Conservation (phyloP, 2,329 filamentous ascomycete genomes). For the Aspergillus oerlinghausenensis region DNA sequence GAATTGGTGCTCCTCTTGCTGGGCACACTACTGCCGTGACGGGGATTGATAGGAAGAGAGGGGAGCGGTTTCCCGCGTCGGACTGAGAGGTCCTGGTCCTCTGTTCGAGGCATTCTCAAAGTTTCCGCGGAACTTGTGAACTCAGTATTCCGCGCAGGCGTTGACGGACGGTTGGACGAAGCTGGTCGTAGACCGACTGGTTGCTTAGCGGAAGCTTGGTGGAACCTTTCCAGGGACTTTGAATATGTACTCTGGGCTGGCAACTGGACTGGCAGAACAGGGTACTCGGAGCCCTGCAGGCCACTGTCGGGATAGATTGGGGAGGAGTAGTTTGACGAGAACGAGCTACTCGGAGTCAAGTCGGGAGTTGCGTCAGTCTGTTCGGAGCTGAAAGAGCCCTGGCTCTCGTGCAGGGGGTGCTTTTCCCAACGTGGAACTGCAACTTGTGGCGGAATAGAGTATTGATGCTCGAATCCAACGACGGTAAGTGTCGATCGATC, state of each 20-base stretch:
- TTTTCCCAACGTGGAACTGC: conserved; percentile 19
- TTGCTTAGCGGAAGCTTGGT: conserved; percentile 19
- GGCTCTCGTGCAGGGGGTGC: conserved; percentile 23
- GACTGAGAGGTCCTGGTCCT: conserved; percentile 22
- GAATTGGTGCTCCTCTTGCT: conserved; percentile 22
- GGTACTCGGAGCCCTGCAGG: conserved; percentile 24
- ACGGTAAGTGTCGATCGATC: conserved; percentile 29
- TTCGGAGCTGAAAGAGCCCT: conserved; percentile 32
- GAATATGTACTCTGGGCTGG: conserved; percentile 17
- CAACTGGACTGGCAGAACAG: conserved; percentile 10
- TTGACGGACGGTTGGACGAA: conserved; percentile 19
- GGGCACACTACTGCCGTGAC: conserved; percentile 14
- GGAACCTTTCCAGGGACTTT: conserved; percentile 18
- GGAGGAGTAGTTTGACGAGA: conserved; percentile 34
- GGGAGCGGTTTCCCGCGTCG: conserved; percentile 30
- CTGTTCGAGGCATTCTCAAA: conserved; percentile 27
- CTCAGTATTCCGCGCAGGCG: conserved; percentile 19
- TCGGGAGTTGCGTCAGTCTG: conserved; percentile 32
- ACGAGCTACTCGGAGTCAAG: conserved; percentile 37
- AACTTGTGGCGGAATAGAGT: conserved; percentile 26
- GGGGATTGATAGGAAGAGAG: conserved; percentile 25
- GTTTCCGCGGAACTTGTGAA: conserved; percentile 23
- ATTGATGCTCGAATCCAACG: conserved; percentile 27
- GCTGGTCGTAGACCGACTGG: conserved; percentile 15
- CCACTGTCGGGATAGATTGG: conserved; percentile 25